Conservation (phyloP, 139 green algal species). For the Zygnema circumcarinatum region DNA sequence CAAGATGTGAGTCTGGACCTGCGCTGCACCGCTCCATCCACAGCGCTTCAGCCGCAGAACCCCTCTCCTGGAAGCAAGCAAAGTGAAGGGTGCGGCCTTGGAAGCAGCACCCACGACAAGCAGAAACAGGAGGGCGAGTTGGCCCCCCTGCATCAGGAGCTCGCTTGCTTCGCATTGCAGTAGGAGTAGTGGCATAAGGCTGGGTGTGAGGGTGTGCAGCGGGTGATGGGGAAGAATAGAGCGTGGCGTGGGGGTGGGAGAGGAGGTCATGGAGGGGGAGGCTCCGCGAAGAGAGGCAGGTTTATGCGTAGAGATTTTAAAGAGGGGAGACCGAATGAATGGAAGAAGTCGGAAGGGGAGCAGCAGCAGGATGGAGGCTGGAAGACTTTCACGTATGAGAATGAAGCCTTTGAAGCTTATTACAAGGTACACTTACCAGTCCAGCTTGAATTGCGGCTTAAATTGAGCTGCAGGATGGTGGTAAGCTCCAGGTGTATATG, state of each 20-base stretch:
- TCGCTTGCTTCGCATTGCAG: too few relatives aligned
- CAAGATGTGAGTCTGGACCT: too few relatives aligned
- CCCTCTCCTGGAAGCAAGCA: too few relatives aligned
- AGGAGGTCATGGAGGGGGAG: neutral
- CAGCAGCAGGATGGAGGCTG: conserved; percentile 7
- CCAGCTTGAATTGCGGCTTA: neutral
- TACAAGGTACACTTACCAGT: conserved; percentile 51
- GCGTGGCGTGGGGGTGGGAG: neutral
- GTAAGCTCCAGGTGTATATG: too few relatives aligned
- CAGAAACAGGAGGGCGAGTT: too few relatives aligned
- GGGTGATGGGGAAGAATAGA: neutral
- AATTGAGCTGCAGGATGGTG: neutral
- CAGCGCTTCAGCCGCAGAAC: too few relatives aligned
- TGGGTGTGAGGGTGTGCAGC: too few relatives aligned
- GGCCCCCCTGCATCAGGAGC: too few relatives aligned
- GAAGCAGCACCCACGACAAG: too few relatives aligned
- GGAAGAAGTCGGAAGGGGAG: conserved; percentile 36
- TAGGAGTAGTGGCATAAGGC: too few relatives aligned
- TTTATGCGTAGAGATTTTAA: conserved; percentile 43
- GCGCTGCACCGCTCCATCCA: too few relatives aligned
- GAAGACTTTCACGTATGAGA: conserved; percentile 40
- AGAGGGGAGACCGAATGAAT: conserved; percentile 46
- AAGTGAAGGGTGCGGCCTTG: too few relatives aligned
- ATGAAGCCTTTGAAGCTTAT: conserved; percentile 56
- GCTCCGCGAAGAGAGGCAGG: neutral